These are phyloP conservation scores for Omphalotus guepiniiformis DNA, from an alignment of 768 basidiomycete species.

Conservation along the genomic window DNA sequence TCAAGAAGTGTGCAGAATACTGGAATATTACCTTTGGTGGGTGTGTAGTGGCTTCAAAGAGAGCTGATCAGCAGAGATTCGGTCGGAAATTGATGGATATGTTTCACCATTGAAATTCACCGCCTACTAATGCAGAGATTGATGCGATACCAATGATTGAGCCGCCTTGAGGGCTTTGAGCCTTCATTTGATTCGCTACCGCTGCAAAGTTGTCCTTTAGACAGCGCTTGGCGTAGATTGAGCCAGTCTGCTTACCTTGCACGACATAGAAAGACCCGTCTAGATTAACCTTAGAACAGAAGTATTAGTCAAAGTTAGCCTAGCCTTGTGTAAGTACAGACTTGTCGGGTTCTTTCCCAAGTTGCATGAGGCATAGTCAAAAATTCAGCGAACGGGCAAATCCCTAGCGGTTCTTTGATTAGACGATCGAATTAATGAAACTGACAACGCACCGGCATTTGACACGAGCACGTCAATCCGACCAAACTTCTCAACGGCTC, in stretches of 20 bases:
- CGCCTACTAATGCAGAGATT: conserved; percentile 78
- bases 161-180: conserved; percentile 64
- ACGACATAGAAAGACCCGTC: conserved; percentile 73
- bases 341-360: conserved; percentile 62
- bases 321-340: neutral
- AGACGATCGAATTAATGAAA: conserved; percentile 38
- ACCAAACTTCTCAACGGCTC: conserved; percentile 55
- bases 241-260: conserved; percentile 38
- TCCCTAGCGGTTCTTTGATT: conserved; percentile 48
- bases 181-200: conserved; percentile 71
- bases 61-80: neutral
- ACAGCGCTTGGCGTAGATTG: neutral
- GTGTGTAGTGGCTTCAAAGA: conserved; percentile 58
- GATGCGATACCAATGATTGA: conserved; percentile 73
- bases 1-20: neutral
- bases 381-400: conserved; percentile 77
- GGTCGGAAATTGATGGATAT: neutral
- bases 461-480: conserved; percentile 54
- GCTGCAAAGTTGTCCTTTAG: conserved; percentile 32
- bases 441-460: conserved; percentile 27
- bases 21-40: conserved; percentile 48
- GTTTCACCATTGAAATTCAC: conserved; percentile 59
- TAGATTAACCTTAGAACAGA: conserved; percentile 56
- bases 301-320: conserved; percentile 9
- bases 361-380: conserved; percentile 59